Evolutionary conservation across 768 basidiomycete genomes (phyloP), one percentile per base, ranked within the genome.

Genomic region (Fistulinella prunicolor): DNA sequence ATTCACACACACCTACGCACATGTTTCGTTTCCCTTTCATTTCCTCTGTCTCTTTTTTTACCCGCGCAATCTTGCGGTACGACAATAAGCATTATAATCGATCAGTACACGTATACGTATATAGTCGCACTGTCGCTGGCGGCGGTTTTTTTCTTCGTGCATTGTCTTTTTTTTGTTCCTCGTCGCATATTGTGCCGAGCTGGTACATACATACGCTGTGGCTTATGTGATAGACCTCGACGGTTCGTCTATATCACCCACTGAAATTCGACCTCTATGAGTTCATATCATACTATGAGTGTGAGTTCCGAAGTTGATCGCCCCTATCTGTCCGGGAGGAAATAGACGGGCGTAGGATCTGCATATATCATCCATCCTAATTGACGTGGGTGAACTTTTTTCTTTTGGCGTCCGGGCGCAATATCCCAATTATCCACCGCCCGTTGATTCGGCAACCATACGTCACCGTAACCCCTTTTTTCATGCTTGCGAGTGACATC

Each of bases 61-160:
- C 32, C 32, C 32, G 32, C 32, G 16, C 16, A 16, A 4, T 44
- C 20, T 20, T 36, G 50, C 49, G 55, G 58, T 63, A 62, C 50
- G 35, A 55, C 51, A 64, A 28, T 30, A 56, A 47, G 46, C 55
- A 51, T 61, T 62, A 64, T 66, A 64, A 65, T 66, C 37, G 44
- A 46, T 34, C 55, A 42, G 34, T 56, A 58, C 50, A 51, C 40
- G 42, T 50, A 57, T 46, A 53, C 53, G 51, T 57, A 37, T 64
- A 71, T 50, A 66, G 69, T 49, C 61, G 57, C 38, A 56, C 59
- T 35, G 60, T 56, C 50, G 60, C 55, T 22, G 55, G 61, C 52
- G 47, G 46, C 52, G 39, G 44, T 41, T 8, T 34, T 34, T 34
- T 34, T 8, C 16, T 16, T 16, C 7, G 4, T 12, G 4, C 16